Base-by-base conservation (phyloP, 1,284 basidiomycete genomes). In the Coniferiporia sulphurascens region DNA sequence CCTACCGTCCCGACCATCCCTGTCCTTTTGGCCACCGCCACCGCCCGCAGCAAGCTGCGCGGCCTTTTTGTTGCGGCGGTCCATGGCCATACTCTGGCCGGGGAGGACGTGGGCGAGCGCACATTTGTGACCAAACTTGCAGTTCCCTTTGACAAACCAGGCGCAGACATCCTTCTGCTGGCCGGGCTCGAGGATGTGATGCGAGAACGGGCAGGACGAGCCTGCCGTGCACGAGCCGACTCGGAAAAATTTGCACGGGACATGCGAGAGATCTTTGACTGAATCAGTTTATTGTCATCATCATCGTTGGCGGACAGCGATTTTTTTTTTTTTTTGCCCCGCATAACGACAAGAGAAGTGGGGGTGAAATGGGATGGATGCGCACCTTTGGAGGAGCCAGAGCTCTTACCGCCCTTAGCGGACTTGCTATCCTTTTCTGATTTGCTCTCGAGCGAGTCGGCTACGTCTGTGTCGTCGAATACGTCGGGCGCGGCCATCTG, bases 181-280 rank as follows among this genome's bases (percentile, higher is more conserved):
- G 7, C 90, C 91, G 9, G 90, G 84, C 65, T 89, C 86, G 56
- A 78, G 71, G 8, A 76, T 63, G 52, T 69, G 65, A 69, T 98
- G 95, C 36, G 94, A 96, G 81, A 98, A 98, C 32, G 93, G 94
- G 73, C 95, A 98, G 22, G 91, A 89, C n/a, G 90, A 80, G 48
- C 95, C 95, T 22, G 95, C 95, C 10, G 95, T 96, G 75, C 95
- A 95, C 27, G 86, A 89, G 38, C 93, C 91, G 62, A 92, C 90
- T 72, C 90, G 93, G 86, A 89, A 98, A 83, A 99, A 98, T 76
- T 97, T 94, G 81, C 96, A 99, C 2, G 95, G 95, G 27, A 99
- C 96, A 78, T 98, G 95, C 10, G 91, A 93, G 57, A 98, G 82
- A 70, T 95, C 93, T 72, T 95, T 93, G 55, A 86, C 89, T 86